Evolutionary conservation across 2,329 filamentous ascomycete species (phyloP), one percentile per base, ranked within the genome.

Genomic region (Clonostachys solani): DNA sequence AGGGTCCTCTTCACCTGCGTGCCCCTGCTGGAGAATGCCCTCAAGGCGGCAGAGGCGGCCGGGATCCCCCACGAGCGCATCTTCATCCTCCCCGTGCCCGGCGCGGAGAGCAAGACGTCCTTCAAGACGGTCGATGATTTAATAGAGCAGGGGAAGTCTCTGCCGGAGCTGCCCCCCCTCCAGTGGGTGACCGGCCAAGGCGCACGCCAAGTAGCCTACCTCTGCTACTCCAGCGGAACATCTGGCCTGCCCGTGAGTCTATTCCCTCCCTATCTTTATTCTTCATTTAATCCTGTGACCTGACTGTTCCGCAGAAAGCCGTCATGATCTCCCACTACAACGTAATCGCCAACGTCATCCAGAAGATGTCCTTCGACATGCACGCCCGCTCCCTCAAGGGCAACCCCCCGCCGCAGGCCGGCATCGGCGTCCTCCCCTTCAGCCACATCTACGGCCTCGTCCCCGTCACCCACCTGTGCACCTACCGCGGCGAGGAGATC

Each of bases 401-500:
- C 45, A 43, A 43, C 15, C 50, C 76, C 37, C 60, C 61, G 5
- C 72, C 65, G 1, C 66, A 76, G 49, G 64, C 77, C 17, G 68
- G 64, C 3, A 75, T 92, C 1, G 88, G 87, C 5, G 71, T 92
- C 15, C 71, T 92, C 1, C 88, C 88, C 1, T 81, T 90, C 59
- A 91, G 86, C 53, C 89, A 95, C 58, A 94, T 94, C 52, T 95
- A 92, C 62, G 82, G 81, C 5, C 69, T 94, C 35, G 80, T 90
- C 6, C 80, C 90, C n/a, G 81, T 90, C 49, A 82, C 80, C 38
- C 83, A 89, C 60, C 66, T 73, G 2, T 76, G 76, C 23, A 71
- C 81, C 3, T 92, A 83, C 60, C 79, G 85, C 37, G 89, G 89
- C 10, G 89, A 94, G 54, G 81, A 83, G 48, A 74, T 86, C 10